These are phyloP conservation scores for Rhododendron griersonianum DNA, from an alignment of 148 eudicot species.

Conservation along the genomic window DNA sequence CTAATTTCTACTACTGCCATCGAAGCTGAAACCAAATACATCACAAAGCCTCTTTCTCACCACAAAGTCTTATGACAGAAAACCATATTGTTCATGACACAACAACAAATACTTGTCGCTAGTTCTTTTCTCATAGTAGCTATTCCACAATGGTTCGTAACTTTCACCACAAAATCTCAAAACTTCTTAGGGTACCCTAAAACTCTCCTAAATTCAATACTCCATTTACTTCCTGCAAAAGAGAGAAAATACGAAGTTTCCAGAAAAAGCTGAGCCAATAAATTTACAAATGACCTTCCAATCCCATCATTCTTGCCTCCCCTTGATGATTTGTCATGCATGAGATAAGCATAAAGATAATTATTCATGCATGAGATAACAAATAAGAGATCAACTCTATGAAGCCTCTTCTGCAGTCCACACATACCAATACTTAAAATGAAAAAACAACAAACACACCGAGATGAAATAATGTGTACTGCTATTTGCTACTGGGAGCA, in stretches of 20 bases:
- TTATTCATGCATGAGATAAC: background rate
- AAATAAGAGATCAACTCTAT: background rate
- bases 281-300: background rate
- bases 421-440: background rate
- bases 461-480: background rate
- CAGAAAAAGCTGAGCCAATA: background rate
- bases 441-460: background rate
- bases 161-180: background rate
- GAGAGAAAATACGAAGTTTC: background rate
- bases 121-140: background rate
- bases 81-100: background rate
- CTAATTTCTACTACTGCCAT: background rate
- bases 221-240: background rate
- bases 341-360: background rate
- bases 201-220: background rate
- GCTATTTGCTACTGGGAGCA: background rate
- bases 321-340: background rate
- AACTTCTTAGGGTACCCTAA: background rate
- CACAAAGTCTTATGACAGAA: background rate
- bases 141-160: background rate
- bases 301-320: background rate
- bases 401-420: conserved; percentile 4
- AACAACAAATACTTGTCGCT: background rate
- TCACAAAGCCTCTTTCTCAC: background rate
- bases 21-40: background rate